phyloP scores from a whole-genome alignment of 2,329 filamentous ascomycete genomes.

The Diaporthe vexans region DNA sequence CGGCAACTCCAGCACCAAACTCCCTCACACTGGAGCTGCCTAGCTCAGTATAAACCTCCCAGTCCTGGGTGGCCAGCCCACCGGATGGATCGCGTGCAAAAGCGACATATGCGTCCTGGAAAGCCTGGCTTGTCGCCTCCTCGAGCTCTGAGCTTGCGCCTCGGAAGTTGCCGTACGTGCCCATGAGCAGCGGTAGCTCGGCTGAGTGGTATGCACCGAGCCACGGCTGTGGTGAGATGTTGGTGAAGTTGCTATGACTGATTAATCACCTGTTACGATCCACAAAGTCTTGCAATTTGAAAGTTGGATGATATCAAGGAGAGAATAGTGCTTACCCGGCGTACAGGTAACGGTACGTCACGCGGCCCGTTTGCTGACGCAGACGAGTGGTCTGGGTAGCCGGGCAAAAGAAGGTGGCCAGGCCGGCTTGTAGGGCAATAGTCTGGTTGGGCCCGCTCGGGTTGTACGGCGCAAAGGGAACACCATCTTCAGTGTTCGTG shows the following conservation, averaged over 20 bases:
- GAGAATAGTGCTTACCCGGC: conserved; percentile 1
- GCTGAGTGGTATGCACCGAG: conserved; percentile 39
- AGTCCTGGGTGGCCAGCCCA: conserved; percentile 52
- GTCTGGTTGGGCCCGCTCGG: conserved; percentile 31
- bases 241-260: conserved; percentile 34
- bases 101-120: conserved; percentile 44
- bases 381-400: conserved; percentile 33
- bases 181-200: conserved; percentile 38
- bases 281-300: too few species aligned
- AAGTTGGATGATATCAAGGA: too few species aligned
- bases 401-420: conserved; percentile 23
- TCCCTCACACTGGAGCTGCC: conserved; percentile 6
- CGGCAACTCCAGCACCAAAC: conserved; percentile 2
- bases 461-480: conserved; percentile 30
- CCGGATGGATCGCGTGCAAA: conserved; percentile 55
- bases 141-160: conserved; percentile 34
- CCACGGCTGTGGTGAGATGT: conserved; percentile 36
- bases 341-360: conserved; percentile 39
- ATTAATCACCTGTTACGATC: neutral
- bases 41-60: conserved; percentile 38
- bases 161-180: conserved; percentile 24
- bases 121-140: conserved; percentile 25
- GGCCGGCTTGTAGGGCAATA: conserved; percentile 19
- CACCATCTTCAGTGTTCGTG: conserved; percentile 34
- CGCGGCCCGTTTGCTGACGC: conserved; percentile 28